A percentile compares a stretch with the other conserved stretches of the same genome.
These are phyloP conservation scores for Monilinia aucupariae DNA, from an alignment of 2,329 filamentous ascomycete species.

Conservation along the genomic window DNA sequence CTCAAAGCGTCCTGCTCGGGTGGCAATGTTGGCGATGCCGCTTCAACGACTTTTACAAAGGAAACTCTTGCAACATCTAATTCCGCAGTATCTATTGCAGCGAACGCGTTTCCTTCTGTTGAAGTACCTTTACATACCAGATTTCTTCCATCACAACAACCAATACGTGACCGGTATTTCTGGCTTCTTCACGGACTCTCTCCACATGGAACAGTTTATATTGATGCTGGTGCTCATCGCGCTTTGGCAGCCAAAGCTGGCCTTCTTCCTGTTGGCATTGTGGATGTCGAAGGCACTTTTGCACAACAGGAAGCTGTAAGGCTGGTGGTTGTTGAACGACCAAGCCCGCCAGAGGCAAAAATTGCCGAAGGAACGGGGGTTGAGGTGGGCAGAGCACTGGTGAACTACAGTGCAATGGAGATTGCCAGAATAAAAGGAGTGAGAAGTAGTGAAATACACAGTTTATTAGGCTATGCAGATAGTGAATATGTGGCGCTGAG, in stretches of 20 bases:
- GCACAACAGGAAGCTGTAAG: slow-evolving; percentile 89
- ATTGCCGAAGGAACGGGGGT: slow-evolving; percentile 47
- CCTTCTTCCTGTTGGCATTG: slow-evolving; percentile 81
- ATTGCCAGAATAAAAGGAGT: slow-evolving; percentile 79
- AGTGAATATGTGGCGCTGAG: slow-evolving; percentile 88
- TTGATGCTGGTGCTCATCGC: slow-evolving; percentile 80
- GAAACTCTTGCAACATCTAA: slow-evolving; percentile 17
- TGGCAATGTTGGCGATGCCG: slow-evolving; percentile 17
- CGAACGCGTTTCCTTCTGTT: slow-evolving; percentile 17
- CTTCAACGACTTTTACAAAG: slow-evolving; percentile 24
- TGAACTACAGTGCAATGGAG: slow-evolving; percentile 87
- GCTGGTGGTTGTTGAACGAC: slow-evolving; percentile 69
- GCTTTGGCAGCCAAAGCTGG: slow-evolving; percentile 80
- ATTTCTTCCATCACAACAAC: slow-evolving; percentile 77
- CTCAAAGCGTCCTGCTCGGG: slow-evolving; percentile 39
- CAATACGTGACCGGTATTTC: slow-evolving; percentile 90
- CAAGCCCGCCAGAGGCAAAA: slow-evolving; percentile 38
- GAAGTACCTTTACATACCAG: slow-evolving; percentile 76
- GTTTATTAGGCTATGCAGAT: slow-evolving; percentile 82
- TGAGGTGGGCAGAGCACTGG: slow-evolving; percentile 83
- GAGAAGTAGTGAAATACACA: slow-evolving; percentile 74
- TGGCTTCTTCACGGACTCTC: slow-evolving; percentile 92
- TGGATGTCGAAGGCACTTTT: slow-evolving; percentile 84
- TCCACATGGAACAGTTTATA: slow-evolving; percentile 85
- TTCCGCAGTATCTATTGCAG: slow-evolving; percentile 20